phyloP scores from a whole-genome alignment of 257 asterid species.

The Primulina eburnea region DNA sequence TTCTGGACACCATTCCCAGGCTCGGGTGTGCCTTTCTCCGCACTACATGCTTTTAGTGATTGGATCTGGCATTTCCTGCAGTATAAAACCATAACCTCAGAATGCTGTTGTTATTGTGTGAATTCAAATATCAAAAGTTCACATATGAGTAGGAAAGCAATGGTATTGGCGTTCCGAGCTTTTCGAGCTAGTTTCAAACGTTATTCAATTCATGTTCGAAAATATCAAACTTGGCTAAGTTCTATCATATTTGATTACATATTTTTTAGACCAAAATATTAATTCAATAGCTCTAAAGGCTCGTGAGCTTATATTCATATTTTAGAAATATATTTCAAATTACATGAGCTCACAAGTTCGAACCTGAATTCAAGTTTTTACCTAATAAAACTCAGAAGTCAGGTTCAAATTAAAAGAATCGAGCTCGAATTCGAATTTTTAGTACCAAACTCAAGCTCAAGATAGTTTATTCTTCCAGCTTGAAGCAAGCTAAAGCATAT shows the following conservation, averaged over 20 bases:
- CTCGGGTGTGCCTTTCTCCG: constrained; percentile 32
- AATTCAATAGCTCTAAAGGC: not conserved
- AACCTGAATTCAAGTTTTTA: no score
- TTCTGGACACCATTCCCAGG: constrained; percentile 37
- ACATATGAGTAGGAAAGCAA: not conserved
- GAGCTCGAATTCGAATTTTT: not conserved
- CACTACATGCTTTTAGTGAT: constrained; percentile 29
- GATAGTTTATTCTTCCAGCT: no score
- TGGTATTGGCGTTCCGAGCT: not conserved
- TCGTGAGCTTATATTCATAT: no score
- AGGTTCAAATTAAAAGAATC: not conserved
- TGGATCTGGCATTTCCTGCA: constrained; percentile 48
- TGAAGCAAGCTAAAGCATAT: no score
- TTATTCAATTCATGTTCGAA: no score
- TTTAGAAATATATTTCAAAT: no score
- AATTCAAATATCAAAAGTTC: not conserved
- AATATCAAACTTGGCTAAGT: not conserved
- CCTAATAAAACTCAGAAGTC: no score
- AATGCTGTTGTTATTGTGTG: not conserved
- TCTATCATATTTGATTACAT: not conserved
- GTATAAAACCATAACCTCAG: constrained; percentile 5
- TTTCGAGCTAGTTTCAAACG: not conserved
- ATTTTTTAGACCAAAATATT: not conserved
- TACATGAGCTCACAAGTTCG: no score
- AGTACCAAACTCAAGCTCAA: not conserved